Evolutionary conservation across 176 grass and related monocot species (phyloP).

Genomic region (Raddia guianensis): DNA sequence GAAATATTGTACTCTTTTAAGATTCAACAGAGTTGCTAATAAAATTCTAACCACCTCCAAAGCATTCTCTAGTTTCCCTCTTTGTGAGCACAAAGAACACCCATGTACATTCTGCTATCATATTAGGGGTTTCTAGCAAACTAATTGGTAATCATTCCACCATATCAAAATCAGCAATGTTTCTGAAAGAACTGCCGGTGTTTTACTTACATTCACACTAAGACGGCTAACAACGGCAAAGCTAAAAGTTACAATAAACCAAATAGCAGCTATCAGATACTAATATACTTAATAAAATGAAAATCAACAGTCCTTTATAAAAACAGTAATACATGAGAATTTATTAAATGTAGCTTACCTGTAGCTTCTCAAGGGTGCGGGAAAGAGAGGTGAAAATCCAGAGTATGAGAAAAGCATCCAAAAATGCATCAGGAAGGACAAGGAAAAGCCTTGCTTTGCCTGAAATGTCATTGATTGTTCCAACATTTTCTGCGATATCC

Average conservation of each 20-base stretch:
- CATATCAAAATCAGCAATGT: background rate
- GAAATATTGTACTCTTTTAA: background rate
- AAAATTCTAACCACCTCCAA: conserved; percentile 6
- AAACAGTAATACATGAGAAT: conserved; percentile 3
- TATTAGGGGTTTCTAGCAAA: conserved; percentile 2
- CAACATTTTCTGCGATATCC: conserved; percentile 94
- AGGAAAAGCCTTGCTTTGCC: conserved; percentile 92
- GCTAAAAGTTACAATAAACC: background rate
- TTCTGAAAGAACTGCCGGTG: conserved; percentile 3
- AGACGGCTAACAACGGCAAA: background rate
- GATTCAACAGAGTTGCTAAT: conserved; percentile 32
- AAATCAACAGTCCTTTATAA: background rate
- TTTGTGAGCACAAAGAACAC: background rate
- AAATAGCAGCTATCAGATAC: background rate
- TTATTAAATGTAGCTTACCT: conserved; percentile 50
- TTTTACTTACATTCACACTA: background rate
- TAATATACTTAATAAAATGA: conserved; percentile 14
- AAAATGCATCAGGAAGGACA: conserved; percentile 94
- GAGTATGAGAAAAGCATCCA: conserved; percentile 97
- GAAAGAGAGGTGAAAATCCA: conserved; percentile 99
- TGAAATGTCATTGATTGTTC: conserved; percentile 97
- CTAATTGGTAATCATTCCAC: background rate
- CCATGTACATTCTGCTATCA: background rate
- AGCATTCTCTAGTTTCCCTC: background rate
- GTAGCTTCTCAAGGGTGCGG: conserved; percentile 88